Base-by-base conservation (phyloP, 495 filamentous ascomycete species). In the Aspergillus biplanus region DNA sequence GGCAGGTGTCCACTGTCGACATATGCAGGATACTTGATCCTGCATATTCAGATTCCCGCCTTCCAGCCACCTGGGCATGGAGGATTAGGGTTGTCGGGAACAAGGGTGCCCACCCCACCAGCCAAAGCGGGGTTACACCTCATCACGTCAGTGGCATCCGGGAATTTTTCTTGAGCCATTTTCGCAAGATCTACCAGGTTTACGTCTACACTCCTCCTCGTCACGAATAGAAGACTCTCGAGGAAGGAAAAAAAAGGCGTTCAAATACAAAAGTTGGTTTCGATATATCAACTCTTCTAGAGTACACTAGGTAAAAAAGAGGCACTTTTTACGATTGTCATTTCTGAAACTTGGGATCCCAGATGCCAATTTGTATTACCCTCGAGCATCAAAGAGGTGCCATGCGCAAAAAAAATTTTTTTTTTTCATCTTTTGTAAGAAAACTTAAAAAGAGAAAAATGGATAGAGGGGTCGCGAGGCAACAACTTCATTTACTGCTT, bases 401-500 rank as follows among this genome's bases (percentile, higher is more conserved):
- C 44, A 48, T 54, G 33, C 5, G 33, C 27, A 11, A 44, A 44
- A 27, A 27, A 27, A 27, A 27, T 27, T 44, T 44, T 44, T 44
- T 57, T 37, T 44, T 57, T 46, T 55, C 46, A 15, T 48, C 50
- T 49, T 50, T 59, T 49, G 33, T 49, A 12, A 55, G 21, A 44
- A 44, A 33, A 44, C 46, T 37, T 48, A 27, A n/a, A 27, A 15
- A 33, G 16, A 54, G n/a, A 33, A 47, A 60, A 33, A 27, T 46
- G 34, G 44, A 55, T 33, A 34, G 31, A 34, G 37, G n/a, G 34
- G 53, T 56, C 53, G 53, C 33, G 21, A n/a, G 47, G 21, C 47
- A 50, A 31, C 1, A 27, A 27, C 27, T 50, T 27, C 33, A 56
- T 73, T 82, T 88, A 86, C 66, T 76, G 61, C 67, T 80, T 75